Conservation (phyloP, 495 filamentous ascomycete genomes). For the Penicillium cosmopolitanum region DNA sequence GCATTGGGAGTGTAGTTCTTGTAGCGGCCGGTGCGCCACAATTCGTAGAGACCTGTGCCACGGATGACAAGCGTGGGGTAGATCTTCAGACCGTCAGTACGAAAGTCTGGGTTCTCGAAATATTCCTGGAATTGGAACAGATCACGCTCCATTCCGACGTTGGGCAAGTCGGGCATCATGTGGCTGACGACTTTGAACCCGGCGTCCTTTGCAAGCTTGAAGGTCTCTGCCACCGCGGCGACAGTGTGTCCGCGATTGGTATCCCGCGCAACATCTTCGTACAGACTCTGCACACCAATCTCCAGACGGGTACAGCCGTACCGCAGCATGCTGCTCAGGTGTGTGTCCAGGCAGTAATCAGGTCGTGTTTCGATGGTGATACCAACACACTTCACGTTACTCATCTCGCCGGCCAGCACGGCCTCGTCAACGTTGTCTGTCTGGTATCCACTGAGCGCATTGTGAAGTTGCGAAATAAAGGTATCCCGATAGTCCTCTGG, state of each 20-base stretch:
- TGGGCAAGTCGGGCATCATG: constrained; percentile 99
- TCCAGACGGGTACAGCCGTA: constrained; percentile 96
- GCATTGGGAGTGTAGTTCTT: constrained; percentile 99
- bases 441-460: constrained; percentile 91
- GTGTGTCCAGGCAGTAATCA: constrained; percentile 92
- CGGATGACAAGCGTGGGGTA: constrained; percentile 98
- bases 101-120: constrained; percentile 94
- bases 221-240: constrained; percentile 90
- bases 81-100: constrained; percentile 98
- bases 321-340: constrained; percentile 90
- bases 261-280: constrained; percentile 97
- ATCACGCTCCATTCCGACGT: constrained; percentile 97
- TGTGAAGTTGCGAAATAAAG: constrained; percentile 95
- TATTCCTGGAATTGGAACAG: constrained; percentile 96
- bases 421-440: constrained; percentile 93
- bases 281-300: constrained; percentile 93
- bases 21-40: constrained; percentile 96
- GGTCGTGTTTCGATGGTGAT: constrained; percentile 98
- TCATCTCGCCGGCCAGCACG: constrained; percentile 88
- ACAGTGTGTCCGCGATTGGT: constrained; percentile 98
- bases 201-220: constrained; percentile 92
- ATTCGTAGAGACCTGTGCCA: constrained; percentile 93
- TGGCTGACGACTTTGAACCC: constrained; percentile 98
- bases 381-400: constrained; percentile 93
- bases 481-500: constrained; percentile 84